Conservation (phyloP, 148 eudicot genomes). For the Silene latifolia region DNA sequence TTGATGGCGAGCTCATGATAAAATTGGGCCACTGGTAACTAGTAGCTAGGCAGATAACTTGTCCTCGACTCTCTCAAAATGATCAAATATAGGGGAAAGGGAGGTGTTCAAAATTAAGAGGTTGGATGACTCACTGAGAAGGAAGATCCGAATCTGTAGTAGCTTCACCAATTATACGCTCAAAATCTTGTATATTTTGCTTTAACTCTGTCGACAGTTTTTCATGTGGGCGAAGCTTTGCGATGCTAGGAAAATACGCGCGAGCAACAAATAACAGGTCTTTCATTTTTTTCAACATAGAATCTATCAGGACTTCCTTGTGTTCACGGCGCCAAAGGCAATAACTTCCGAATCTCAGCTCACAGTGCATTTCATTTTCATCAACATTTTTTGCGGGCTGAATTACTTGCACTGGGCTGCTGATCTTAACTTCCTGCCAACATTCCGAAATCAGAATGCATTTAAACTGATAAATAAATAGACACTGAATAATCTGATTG, state of each 20-base stretch:
- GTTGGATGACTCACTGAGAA: conserved; percentile 48
- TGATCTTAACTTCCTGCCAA: conserved; percentile 38
- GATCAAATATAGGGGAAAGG: background rate
- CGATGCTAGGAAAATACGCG: conserved; percentile 98
- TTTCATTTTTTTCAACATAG: conserved; percentile 71
- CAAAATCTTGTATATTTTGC: conserved; percentile 96
- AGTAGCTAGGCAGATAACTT: background rate
- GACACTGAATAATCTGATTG: background rate
- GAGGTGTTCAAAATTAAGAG: background rate
- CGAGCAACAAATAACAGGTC: conserved; percentile 86
- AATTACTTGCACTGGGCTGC: conserved; percentile 24
- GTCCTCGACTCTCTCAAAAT: background rate
- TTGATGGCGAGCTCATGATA: background rate
- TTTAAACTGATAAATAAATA: background rate
- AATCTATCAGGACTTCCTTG: conserved; percentile 72
- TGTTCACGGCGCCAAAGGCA: conserved; percentile 78
- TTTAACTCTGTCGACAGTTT: conserved; percentile 72
- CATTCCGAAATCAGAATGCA: conserved; percentile 10
- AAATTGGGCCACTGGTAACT: background rate
- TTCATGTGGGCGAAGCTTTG: conserved; percentile 74
- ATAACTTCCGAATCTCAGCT: conserved; percentile 80
- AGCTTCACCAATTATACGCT: conserved; percentile 76
- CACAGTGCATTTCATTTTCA: conserved; percentile 62
- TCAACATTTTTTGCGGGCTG: conserved; percentile 28
- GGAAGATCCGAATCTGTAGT: conserved; percentile 91